Evolutionary conservation across 768 basidiomycete species (phyloP).

Genomic region (Leccinum aurantiacum): DNA sequence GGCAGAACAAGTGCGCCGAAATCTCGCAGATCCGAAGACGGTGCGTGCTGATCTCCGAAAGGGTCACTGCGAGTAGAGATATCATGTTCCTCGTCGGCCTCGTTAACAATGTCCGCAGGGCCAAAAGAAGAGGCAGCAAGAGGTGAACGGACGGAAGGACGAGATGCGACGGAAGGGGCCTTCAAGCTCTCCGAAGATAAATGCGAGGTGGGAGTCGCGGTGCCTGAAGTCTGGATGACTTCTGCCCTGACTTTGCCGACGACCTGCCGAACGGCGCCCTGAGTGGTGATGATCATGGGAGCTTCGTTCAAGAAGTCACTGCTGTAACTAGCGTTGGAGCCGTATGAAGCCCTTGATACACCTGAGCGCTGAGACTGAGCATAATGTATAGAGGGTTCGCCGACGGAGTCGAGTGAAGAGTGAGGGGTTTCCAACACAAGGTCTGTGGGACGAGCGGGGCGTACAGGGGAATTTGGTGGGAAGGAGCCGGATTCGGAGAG

Average conservation of each 20-base stretch:
- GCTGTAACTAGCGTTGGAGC: conserved; percentile 71
- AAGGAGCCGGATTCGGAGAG: conserved; percentile 32
- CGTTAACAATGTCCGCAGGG: conserved; percentile 59
- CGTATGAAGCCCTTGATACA: conserved; percentile 63
- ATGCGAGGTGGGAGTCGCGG: conserved; percentile 30
- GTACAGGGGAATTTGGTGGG: conserved; percentile 43
- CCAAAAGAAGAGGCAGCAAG: conserved; percentile 71
- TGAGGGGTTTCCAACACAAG: conserved; percentile 62
- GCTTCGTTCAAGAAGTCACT: conserved; percentile 81
- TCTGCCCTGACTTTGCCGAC: conserved; percentile 78
- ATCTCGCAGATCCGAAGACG: conserved; percentile 33
- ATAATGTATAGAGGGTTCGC: conserved; percentile 34
- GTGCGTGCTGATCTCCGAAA: conserved; percentile 57
- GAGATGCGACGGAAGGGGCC: conserved; percentile 36
- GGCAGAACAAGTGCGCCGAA: conserved; percentile 42
- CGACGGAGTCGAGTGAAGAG: conserved; percentile 53
- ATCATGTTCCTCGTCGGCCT: conserved; percentile 39
- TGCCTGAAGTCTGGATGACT: conserved; percentile 62
- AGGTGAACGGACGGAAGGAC: conserved; percentile 59
- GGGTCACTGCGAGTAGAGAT: conserved; percentile 44
- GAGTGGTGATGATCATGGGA: conserved; percentile 75
- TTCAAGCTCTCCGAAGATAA: conserved; percentile 41
- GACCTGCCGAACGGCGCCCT: conserved; percentile 64
- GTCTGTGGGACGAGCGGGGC: conserved; percentile 60
- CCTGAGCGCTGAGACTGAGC: conserved; percentile 55